phyloP scores from a whole-genome alignment of 148 eudicot species.

The Rheum nobile region DNA sequence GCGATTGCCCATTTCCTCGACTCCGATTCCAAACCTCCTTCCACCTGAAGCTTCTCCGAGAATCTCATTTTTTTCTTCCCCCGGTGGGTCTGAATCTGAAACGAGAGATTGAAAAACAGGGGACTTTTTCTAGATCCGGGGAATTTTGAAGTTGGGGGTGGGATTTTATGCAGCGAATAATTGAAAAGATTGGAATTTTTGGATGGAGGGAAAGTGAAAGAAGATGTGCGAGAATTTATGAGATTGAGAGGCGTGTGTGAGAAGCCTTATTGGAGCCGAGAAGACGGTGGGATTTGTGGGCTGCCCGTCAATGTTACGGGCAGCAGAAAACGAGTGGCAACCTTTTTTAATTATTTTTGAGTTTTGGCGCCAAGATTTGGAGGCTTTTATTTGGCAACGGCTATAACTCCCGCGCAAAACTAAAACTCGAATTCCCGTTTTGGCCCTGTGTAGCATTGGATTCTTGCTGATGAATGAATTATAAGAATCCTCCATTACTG shows the following conservation, averaged over 20 bases:
- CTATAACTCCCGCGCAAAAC: neutral
- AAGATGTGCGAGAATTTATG: neutral
- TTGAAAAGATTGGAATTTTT: neutral
- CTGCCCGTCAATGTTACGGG: constrained; percentile 35
- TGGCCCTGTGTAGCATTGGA: neutral
- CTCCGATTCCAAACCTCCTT: constrained; percentile 13
- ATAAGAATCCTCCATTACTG: neutral
- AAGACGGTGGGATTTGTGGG: constrained; percentile 9
- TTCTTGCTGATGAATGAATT: neutral
- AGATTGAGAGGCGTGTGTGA: no score
- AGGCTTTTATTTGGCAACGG: neutral
- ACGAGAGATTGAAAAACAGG: neutral
- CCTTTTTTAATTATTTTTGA: neutral
- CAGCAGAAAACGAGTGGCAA: constrained; percentile 22
- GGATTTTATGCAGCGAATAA: no score
- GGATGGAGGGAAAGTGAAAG: constrained; percentile 1
- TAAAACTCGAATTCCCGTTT: neutral
- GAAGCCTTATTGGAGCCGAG: neutral
- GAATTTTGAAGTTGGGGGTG: no score
- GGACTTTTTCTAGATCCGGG: neutral
- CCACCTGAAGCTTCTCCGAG: constrained; percentile 14
- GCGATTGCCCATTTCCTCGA: constrained; percentile 43
- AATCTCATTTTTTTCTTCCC: constrained; percentile 41
- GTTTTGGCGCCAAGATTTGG: constrained; percentile 49
- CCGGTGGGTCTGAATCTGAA: no score